Conservation (phyloP, 2,329 filamentous ascomycete genomes). For the Xylariales sp. region DNA sequence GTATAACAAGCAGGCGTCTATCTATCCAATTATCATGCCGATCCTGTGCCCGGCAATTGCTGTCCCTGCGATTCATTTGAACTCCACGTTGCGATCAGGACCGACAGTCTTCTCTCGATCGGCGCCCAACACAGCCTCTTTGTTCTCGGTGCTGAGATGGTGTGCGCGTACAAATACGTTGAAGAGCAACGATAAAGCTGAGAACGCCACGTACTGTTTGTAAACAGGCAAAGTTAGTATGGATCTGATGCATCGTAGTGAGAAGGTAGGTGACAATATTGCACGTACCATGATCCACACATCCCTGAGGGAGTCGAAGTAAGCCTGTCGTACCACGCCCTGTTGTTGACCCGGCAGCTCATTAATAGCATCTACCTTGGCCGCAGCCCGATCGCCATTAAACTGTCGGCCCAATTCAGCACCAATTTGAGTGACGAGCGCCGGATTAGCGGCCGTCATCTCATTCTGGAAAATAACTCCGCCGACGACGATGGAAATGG, state of each 20-base stretch:
- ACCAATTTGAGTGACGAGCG: conserved; percentile 35
- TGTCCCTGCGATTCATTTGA: conserved; percentile 17
- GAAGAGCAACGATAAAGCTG: conserved; percentile 30
- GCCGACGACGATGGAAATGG: conserved; percentile 69
- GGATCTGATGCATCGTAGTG: conserved; percentile 10
- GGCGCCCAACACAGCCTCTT: conserved; percentile 28
- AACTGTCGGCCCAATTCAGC: conserved; percentile 33
- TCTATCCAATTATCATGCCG: conserved; percentile 15
- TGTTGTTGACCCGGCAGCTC: conserved; percentile 34
- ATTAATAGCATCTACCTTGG: conserved; percentile 37
- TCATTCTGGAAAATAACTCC: conserved; percentile 60
- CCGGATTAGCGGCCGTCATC: conserved; percentile 34
- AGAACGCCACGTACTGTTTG: conserved; percentile 37
- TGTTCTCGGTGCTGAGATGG: conserved; percentile 28
- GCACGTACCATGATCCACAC: conserved; percentile 43
- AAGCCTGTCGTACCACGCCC: conserved; percentile 33
- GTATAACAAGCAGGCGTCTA: conserved; percentile 12
- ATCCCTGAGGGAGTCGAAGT: conserved; percentile 35
- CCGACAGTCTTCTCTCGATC: conserved; percentile 21
- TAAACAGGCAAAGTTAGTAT: conserved; percentile 15
- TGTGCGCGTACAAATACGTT: conserved; percentile 33
- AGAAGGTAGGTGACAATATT: conserved; percentile 10
- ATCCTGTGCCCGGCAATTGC: conserved; percentile 18
- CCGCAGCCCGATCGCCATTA: conserved; percentile 36
- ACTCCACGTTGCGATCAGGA: conserved; percentile 13